These are phyloP conservation scores for Chaetoscypha palmicola DNA, from an alignment of 2,329 filamentous ascomycete species.

Conservation along the genomic window DNA sequence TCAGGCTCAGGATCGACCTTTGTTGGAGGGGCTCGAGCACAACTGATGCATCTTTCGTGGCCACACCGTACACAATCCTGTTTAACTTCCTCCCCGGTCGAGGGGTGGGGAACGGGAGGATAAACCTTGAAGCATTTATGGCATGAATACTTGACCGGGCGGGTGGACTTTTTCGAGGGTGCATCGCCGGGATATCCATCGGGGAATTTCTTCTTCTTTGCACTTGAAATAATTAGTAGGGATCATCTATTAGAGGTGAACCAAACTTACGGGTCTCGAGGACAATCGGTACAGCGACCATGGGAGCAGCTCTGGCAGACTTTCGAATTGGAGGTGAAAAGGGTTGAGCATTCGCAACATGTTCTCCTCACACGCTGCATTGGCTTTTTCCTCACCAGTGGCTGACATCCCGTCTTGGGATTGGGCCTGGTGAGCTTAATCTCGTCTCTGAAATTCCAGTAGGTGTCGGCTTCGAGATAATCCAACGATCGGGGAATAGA, in stretches of 20 bases:
- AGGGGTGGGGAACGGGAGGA: slow-evolving; percentile 31
- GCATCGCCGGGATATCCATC: slow-evolving; percentile 61
- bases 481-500: slow-evolving; percentile 26
- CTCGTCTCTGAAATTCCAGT: slow-evolving; percentile 34
- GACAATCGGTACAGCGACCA: slow-evolving; percentile 71
- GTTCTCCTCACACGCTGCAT: slow-evolving; percentile 66
- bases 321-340: slow-evolving; percentile 54
- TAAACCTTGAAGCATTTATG: slow-evolving; percentile 56
- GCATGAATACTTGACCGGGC: slow-evolving; percentile 48
- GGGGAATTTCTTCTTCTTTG: slow-evolving; percentile 63
- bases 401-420: slow-evolving; percentile 55
- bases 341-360: slow-evolving; percentile 65
- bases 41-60: slow-evolving; percentile 52
- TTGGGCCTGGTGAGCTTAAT: slow-evolving; percentile 56
- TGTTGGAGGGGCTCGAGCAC: slow-evolving; percentile 38
- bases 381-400: slow-evolving; percentile 64
- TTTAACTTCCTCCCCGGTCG: slow-evolving; percentile 15
- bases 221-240: slow-evolving; percentile 34
- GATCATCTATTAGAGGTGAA: not conserved
- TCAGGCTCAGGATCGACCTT: slow-evolving; percentile 56
- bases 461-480: slow-evolving; percentile 20
- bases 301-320: slow-evolving; percentile 65
- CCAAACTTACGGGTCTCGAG: slow-evolving; percentile 64
- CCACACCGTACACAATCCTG: slow-evolving; percentile 53
- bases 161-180: slow-evolving; percentile 32